Conservation (phyloP, 2,329 filamentous ascomycete genomes). For the Neonectria sp. region DNA sequence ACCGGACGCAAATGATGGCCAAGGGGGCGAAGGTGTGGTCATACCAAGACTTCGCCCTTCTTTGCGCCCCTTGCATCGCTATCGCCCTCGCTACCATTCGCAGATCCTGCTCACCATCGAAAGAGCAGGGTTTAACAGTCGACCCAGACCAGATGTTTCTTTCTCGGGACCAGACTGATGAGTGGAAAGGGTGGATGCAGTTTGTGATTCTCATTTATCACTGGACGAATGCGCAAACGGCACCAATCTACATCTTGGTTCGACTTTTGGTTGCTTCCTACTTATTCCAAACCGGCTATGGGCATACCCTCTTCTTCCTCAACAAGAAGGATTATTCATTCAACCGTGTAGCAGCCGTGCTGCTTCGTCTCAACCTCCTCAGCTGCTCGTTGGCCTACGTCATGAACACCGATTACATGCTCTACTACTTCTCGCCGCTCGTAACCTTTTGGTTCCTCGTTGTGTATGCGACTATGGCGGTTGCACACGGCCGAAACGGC, state of each 20-base stretch:
- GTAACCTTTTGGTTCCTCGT: conserved; percentile 75
- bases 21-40: conserved; percentile 46
- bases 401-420: conserved; percentile 66
- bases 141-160: conserved; percentile 32
- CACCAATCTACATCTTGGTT: conserved; percentile 68
- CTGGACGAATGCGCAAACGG: conserved; percentile 63
- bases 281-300: conserved; percentile 74
- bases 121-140: conserved; percentile 14
- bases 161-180: conserved; percentile 69
- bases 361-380: conserved; percentile 72
- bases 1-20: conserved; percentile 49
- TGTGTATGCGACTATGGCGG: conserved; percentile 65
- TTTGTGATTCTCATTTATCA: conserved; percentile 67
- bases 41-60: conserved; percentile 39
- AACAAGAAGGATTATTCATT: conserved; percentile 70
- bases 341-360: conserved; percentile 63
- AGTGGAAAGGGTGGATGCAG: conserved; percentile 79
- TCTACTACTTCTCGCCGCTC: conserved; percentile 72
- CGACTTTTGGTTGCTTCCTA: conserved; percentile 72
- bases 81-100: conserved; percentile 39
- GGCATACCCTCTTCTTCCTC: conserved; percentile 72
- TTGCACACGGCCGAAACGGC: conserved; percentile 59
- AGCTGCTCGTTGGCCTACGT: conserved; percentile 67
- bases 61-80: conserved; percentile 36
- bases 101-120: conserved; percentile 33